Evolutionary conservation across 2,329 filamentous ascomycete genomes (phyloP).

Genomic region (Torrubiellomyces zombiae): DNA sequence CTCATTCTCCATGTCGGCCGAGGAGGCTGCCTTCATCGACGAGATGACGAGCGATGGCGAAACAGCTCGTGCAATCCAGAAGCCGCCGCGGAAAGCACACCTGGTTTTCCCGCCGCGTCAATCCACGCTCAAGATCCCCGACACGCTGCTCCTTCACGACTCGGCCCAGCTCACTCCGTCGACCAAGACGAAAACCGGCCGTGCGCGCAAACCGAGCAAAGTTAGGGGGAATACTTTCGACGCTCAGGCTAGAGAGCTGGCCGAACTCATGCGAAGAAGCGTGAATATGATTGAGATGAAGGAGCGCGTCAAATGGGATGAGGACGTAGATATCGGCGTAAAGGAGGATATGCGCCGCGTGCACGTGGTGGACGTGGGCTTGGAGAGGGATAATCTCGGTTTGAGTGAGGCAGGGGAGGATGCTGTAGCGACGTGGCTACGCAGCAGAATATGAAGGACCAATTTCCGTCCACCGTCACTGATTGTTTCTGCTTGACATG

Average conservation of each 20-base stretch:
- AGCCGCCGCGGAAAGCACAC: slow-evolving; percentile 21
- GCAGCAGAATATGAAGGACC: slow-evolving; percentile 4
- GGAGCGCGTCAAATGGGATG: slow-evolving; percentile 24
- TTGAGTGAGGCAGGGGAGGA: slow-evolving; percentile 12
- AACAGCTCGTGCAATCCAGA: slow-evolving; percentile 4
- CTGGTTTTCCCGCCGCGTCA: slow-evolving; percentile 30
- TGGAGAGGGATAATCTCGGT: slow-evolving; percentile 10
- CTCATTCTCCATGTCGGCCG: slow-evolving; percentile 22
- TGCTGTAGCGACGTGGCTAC: slow-evolving; percentile 15
- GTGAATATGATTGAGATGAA: slow-evolving; percentile 28
- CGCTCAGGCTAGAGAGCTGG: slow-evolving; percentile 30
- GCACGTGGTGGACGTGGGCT: slow-evolving; percentile 19
- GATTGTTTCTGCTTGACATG: too few species aligned
- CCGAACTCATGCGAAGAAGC: slow-evolving; percentile 30
- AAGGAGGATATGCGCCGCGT: slow-evolving; percentile 21
- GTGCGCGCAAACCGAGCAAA: slow-evolving; percentile 7
- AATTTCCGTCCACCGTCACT: background rate
- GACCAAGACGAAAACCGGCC: slow-evolving; percentile 4
- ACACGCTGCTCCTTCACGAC: slow-evolving; percentile 31
- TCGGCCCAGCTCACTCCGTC: slow-evolving; percentile 6
- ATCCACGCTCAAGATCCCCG: slow-evolving; percentile 32
- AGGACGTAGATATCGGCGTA: slow-evolving; percentile 16
- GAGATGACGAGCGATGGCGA: slow-evolving; percentile 9
- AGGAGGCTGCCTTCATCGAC: slow-evolving; percentile 11
- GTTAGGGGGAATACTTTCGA: slow-evolving; percentile 24